Evolutionary conservation across 2,329 filamentous ascomycete species (phyloP).

Genomic region (Endocalyx cinctus): DNA sequence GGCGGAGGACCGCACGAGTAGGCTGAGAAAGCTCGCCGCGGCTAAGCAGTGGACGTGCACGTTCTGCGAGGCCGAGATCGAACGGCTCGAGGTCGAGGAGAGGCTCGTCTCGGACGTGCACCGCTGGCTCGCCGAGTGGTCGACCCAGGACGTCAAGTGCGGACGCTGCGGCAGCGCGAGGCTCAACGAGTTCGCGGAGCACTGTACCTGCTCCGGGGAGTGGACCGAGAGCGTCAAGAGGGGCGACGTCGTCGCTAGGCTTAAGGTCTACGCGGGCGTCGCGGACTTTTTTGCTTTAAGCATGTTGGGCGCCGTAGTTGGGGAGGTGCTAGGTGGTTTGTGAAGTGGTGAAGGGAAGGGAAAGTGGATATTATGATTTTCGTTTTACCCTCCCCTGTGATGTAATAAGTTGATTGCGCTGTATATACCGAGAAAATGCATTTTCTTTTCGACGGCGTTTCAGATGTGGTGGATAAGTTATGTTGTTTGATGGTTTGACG

Average conservation of each 20-base stretch:
- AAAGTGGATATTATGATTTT: too few relatives aligned
- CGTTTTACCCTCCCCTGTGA: too few relatives aligned
- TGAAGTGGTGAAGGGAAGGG: too few relatives aligned
- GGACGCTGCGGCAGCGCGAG: constrained; percentile 64
- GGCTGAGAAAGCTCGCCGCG: constrained; percentile 22
- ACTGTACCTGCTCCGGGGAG: constrained; percentile 85
- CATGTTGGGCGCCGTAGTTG: constrained; percentile 75
- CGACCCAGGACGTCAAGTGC: constrained; percentile 86
- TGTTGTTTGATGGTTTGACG: too few relatives aligned
- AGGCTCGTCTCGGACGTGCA: constrained; percentile 73
- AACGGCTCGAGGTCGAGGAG: constrained; percentile 81
- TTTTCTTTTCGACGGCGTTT: too few relatives aligned
- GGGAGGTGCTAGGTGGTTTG: constrained; percentile 45
- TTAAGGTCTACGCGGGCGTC: constrained; percentile 70
- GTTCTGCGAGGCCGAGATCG: constrained; percentile 71
- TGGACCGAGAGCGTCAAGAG: constrained; percentile 72
- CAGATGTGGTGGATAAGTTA: too few relatives aligned
- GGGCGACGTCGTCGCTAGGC: constrained; percentile 57
- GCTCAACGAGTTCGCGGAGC: constrained; percentile 92
- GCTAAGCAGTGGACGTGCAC: constrained; percentile 65
- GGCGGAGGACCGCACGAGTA: constrained; percentile 6
- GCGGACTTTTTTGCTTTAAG: constrained; percentile 74
- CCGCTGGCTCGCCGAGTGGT: constrained; percentile 71
- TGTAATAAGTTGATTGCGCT: too few relatives aligned
- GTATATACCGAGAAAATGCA: too few relatives aligned